Percentiles rank a stretch among this genome's conserved stretches.
These are phyloP conservation scores for Phialocephala sp. DNA, from an alignment of 2,329 filamentous ascomycete genomes.

Conservation along the genomic window DNA sequence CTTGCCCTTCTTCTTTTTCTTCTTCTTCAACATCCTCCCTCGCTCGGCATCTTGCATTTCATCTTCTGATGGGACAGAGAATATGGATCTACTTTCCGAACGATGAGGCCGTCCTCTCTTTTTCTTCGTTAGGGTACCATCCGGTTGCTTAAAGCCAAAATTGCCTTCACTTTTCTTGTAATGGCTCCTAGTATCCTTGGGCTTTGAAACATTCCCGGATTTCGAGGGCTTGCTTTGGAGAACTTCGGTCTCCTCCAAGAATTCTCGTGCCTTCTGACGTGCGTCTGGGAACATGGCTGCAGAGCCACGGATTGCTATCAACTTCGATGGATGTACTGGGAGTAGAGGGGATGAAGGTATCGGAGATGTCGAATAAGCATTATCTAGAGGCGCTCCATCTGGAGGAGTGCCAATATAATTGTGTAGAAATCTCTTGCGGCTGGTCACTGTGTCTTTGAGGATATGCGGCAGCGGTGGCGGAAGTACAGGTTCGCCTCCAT, in stretches of 20 bases:
- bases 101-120: too few species aligned
- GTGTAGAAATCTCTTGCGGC: not conserved
- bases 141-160: too few species aligned
- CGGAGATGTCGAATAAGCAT: not conserved
- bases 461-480: not conserved
- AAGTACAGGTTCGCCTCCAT: not conserved
- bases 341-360: not conserved
- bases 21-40: too few species aligned
- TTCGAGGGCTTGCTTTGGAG: too few species aligned
- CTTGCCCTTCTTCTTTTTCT: too few species aligned
- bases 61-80: too few species aligned
- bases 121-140: too few species aligned
- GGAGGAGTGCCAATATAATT: not conserved
- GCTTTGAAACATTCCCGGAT: too few species aligned
- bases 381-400: not conserved
- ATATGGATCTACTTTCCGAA: too few species aligned
- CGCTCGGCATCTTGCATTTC: too few species aligned
- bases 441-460: not conserved
- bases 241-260: not conserved
- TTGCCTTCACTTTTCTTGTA: too few species aligned
- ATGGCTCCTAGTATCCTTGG: too few species aligned
- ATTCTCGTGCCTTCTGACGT: not conserved
- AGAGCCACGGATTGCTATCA: not conserved
- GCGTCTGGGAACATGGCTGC: not conserved
- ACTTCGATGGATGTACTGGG: not conserved